Evolutionary conservation across 2,329 filamentous ascomycete genomes (phyloP).

Genomic region (Penicillium janthinellum): DNA sequence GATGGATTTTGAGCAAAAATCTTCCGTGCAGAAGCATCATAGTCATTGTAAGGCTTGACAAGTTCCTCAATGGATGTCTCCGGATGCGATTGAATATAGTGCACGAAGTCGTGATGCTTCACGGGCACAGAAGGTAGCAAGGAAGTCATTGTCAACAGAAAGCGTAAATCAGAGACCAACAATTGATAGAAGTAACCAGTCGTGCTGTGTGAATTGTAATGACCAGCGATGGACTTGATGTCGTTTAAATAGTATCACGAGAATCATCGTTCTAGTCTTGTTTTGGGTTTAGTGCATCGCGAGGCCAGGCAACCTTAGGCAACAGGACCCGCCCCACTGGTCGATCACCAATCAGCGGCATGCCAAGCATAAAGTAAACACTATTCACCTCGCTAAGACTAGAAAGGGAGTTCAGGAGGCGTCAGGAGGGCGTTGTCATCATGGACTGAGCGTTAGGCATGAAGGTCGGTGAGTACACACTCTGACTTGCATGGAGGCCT

Average conservation of each 20-base stretch:
- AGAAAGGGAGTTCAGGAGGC: not conserved
- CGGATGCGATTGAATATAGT: conserved; percentile 28
- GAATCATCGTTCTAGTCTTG: not conserved
- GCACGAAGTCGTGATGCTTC: conserved; percentile 32
- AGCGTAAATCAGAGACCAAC: not conserved
- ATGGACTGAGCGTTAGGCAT: not conserved
- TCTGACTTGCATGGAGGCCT: too few species aligned
- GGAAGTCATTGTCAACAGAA: conserved; percentile 7
- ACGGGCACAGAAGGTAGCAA: conserved; percentile 32
- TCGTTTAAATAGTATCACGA: conserved; percentile 5
- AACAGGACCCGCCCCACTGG: conserved; percentile 2
- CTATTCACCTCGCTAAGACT: not conserved
- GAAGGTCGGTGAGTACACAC: not conserved
- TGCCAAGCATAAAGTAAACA: not conserved
- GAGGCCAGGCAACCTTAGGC: conserved; percentile 17
- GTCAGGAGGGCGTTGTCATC: too few species aligned
- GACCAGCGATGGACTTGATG: not conserved
- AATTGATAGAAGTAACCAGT: not conserved
- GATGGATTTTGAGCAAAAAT: conserved; percentile 44
- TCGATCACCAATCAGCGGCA: not conserved
- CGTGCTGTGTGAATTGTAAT: not conserved
- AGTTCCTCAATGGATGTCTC: conserved; percentile 32
- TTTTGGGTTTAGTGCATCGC: not conserved
- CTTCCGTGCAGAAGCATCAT: conserved; percentile 39
- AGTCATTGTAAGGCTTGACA: conserved; percentile 40